A percentile compares a stretch with the other conserved stretches of the same genome.
These are phyloP conservation scores for Gossypium gossypioides DNA, from an alignment of 441 rosid genomes.

Conservation along the genomic window DNA sequence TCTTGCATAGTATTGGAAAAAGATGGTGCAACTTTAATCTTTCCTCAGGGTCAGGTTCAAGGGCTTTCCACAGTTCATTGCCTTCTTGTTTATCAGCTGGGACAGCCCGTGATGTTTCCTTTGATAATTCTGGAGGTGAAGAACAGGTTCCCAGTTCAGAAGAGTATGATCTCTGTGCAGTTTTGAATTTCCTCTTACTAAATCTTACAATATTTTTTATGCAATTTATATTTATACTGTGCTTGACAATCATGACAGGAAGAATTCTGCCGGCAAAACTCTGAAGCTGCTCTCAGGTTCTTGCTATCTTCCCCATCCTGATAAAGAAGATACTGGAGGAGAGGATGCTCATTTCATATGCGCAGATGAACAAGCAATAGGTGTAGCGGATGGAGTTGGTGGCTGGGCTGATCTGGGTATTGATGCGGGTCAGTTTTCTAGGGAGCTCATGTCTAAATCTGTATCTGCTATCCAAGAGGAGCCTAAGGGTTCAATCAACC, in stretches of 20 bases:
- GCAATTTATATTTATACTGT: not conserved
- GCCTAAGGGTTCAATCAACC: conserved; percentile 70
- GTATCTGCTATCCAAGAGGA: conserved; percentile 65
- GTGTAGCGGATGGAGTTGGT: conserved; percentile 93
- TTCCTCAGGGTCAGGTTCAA: conserved; percentile 31
- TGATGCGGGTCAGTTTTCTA: conserved; percentile 64
- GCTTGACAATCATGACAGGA: conserved; percentile 28
- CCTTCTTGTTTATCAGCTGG: conserved; percentile 43
- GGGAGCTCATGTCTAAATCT: conserved; percentile 82
- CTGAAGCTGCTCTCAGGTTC: conserved; percentile 68
- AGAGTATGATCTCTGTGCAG: conserved; percentile 34
- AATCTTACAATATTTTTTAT: not conserved
- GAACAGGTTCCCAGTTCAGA: conserved; percentile 46
- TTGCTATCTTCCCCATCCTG: conserved; percentile 86
- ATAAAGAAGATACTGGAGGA: conserved; percentile 82
- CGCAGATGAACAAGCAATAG: conserved; percentile 64
- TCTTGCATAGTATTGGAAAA: conserved; percentile 41
- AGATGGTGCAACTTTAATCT: conserved; percentile 34
- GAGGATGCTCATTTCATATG: conserved; percentile 90
- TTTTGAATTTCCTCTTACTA: not conserved
- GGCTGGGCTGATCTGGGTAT: conserved; percentile 91
- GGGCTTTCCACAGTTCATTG: conserved; percentile 47
- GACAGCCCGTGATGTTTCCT: conserved; percentile 59
- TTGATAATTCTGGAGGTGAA: conserved; percentile 43
- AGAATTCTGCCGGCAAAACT: conserved; percentile 32